phyloP scores from a whole-genome alignment of 306 rosid species.

The Cicer cuneatum region DNA sequence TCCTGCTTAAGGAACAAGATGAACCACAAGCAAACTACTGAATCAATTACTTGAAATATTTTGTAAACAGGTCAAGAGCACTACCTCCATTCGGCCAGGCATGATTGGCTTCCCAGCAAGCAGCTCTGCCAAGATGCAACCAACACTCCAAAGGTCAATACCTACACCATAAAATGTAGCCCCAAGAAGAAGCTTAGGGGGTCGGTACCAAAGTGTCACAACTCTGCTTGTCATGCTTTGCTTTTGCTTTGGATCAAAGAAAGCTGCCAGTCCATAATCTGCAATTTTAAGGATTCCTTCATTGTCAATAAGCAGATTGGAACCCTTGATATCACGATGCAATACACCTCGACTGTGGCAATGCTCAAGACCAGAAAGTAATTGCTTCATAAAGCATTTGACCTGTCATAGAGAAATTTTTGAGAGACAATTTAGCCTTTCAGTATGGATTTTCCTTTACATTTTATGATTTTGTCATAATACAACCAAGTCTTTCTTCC shows the following conservation, averaged over 20 bases:
- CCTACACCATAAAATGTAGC: constrained; percentile 82
- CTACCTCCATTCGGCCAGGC: constrained; percentile 99
- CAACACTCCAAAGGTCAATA: constrained; percentile 98
- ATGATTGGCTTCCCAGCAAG: constrained; percentile 96
- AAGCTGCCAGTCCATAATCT: constrained; percentile 93
- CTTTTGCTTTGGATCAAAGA: constrained; percentile 67
- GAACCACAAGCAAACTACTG: constrained; percentile 21
- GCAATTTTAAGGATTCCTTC: constrained; percentile 95
- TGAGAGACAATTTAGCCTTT: constrained; percentile 55
- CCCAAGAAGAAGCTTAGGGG: constrained; percentile 97
- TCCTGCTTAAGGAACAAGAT: constrained; percentile 21
- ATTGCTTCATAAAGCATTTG: constrained; percentile 94
- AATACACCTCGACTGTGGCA: constrained; percentile 90
- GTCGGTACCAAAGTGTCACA: constrained; percentile 98
- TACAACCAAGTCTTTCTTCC: constrained; percentile 11
- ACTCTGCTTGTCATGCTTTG: constrained; percentile 95
- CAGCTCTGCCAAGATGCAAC: constrained; percentile 98
- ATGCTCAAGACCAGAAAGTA: constrained; percentile 95
- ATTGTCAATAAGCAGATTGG: constrained; percentile 86
- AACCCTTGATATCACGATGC: constrained; percentile 99
- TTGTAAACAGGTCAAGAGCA: constrained; percentile 29
- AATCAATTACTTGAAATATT: constrained; percentile 24
- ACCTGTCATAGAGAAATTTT: constrained; percentile 69
- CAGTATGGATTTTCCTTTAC: constrained; percentile 34
- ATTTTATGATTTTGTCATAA: neutral